Base-by-base conservation (phyloP, 2,329 filamentous ascomycete genomes). In the Fusarium dlaminii region DNA sequence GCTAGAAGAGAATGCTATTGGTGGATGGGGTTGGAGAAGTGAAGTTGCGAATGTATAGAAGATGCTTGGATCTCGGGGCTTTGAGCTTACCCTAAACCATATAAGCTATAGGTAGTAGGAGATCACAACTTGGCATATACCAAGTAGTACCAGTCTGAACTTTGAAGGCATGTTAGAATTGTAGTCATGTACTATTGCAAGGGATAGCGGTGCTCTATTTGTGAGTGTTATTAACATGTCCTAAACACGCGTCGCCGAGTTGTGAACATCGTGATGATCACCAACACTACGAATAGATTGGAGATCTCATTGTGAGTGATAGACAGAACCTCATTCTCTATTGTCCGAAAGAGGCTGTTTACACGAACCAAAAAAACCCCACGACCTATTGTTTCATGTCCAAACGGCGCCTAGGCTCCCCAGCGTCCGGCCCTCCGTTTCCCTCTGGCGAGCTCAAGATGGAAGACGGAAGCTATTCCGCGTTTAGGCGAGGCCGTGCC, bases 11-110 rank as follows among this genome's bases (percentile, higher is more conserved):
- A 54, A 75, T 34, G 68, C 66, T 14, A 57, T 66, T 32, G 77
- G 77, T 36, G 74, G 77, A 64, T 78, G 77, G 77, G 77, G 77
- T 37, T 78, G 77, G 77, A 77, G 77, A 37, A 75, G 61, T 67
- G 77, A 78, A 49, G 74, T 78, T 68, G 77, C 75, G 5, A 78
- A 59, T 24, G 65, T 78, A 22, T 78, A 72, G 49, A 68, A 29
- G 15, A 46, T 40, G 29, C 11, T 13, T 12, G 20, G 36, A 54
- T 34, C 22, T n/a, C 24, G 18, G n/a, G 43, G 32, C 29, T 13
- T 8, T 27, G 40, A 15, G 22, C 30, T 27, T 70, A 55, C 60
- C 60, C 66, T 70, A 52, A n/a, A 70, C 29, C 17, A 9, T 3
- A 24, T 5, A 5, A 9, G 17, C 29, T 29, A 29, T 8, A 32